Evolutionary conservation across 371 early-diverging fungal species (phyloP).

Genomic region (Chytridium lagenaria): DNA sequence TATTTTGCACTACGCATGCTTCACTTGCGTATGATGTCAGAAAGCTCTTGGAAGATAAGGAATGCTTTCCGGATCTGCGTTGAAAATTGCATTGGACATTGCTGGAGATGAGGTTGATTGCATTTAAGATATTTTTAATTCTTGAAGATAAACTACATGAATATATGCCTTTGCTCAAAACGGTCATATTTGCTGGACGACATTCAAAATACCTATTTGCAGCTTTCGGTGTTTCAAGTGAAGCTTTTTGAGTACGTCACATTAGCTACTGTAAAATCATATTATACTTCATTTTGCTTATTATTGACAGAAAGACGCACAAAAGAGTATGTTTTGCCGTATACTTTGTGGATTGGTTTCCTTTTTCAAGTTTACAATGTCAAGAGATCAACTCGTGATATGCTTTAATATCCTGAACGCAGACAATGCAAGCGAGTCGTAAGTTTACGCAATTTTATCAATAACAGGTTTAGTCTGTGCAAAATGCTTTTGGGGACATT

Average conservation of each 20-base stretch:
- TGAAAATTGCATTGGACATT: slow-evolving; percentile 7
- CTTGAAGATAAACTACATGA: slow-evolving; percentile 1
- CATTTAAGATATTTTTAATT: background rate
- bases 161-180: background rate
- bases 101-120: slow-evolving; percentile 1
- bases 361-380: slow-evolving; percentile 10
- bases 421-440: background rate
- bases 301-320: background rate
- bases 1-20: too few relatives aligned
- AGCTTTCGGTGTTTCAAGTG: background rate
- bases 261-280: too few relatives aligned
- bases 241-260: background rate
- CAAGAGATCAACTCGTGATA: background rate
- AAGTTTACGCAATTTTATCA: background rate
- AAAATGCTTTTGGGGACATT: slow-evolving; percentile 4
- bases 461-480: background rate
- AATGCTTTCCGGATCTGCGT: background rate
- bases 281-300: too few relatives aligned
- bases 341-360: background rate
- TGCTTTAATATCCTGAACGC: background rate
- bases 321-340: background rate
- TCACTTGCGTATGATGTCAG: background rate
- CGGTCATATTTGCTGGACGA: background rate
- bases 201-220: background rate
- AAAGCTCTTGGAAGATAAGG: slow-evolving; percentile 1